Evolutionary conservation across 2,329 filamentous ascomycete species (phyloP).

Genomic region (Didymella lethalis): DNA sequence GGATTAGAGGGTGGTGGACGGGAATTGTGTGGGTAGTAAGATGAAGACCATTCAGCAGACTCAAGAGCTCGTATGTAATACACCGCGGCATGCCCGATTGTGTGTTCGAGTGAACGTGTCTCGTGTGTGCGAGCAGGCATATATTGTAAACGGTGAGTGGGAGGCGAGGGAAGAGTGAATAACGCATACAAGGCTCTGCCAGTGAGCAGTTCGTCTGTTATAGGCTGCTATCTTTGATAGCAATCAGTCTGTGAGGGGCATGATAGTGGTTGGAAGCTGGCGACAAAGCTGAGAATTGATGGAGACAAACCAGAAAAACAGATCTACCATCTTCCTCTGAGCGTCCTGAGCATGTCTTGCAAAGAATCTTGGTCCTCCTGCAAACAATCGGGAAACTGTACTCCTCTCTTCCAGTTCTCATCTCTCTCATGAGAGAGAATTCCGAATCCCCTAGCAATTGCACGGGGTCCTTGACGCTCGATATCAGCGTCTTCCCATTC

Average conservation of each 20-base stretch:
- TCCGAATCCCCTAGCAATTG: not conserved
- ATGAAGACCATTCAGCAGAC: no score
- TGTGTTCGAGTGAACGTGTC: not conserved
- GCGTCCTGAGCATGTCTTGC: not conserved
- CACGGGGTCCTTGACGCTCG: not conserved
- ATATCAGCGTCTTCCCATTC: not conserved
- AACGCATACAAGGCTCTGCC: no score
- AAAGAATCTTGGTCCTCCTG: conserved; percentile 15
- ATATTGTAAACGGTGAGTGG: not conserved
- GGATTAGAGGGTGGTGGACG: no score
- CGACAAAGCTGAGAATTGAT: not conserved
- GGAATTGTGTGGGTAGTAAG: no score
- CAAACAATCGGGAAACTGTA: conserved; percentile 8
- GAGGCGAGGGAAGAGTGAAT: no score
- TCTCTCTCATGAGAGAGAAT: conserved; percentile 1
- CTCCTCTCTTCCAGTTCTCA: not conserved
- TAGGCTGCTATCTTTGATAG: not conserved
- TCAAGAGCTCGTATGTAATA: not conserved
- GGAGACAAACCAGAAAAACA: not conserved
- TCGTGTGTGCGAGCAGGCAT: not conserved
- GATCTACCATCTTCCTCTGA: not conserved
- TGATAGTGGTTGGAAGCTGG: not conserved
- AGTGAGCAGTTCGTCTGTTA: not conserved
- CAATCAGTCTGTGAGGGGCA: not conserved
- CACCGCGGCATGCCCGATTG: not conserved